Evolutionary conservation across 495 filamentous ascomycete genomes (phyloP).

Genomic region (Aspergillus affinis): DNA sequence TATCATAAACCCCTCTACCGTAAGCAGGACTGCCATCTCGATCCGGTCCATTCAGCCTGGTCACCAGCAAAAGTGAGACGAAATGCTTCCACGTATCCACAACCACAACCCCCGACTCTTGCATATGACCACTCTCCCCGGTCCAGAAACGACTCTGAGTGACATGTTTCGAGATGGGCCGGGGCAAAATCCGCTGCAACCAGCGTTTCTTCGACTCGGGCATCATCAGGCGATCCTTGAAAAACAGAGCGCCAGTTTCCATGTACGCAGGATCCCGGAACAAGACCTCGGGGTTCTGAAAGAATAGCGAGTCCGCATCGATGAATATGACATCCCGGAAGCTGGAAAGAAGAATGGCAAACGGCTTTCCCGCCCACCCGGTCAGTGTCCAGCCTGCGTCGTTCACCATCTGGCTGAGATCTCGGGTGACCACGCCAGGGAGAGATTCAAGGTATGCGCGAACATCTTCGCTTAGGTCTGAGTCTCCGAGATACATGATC

Average conservation of each 20-base stretch:
- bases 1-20: conserved; percentile 25
- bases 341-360: conserved; percentile 47
- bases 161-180: conserved; percentile 19
- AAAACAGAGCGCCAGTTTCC: conserved; percentile 37
- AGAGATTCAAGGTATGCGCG: conserved; percentile 17
- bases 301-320: conserved; percentile 48
- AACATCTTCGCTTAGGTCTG: conserved; percentile 26
- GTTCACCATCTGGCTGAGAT: conserved; percentile 23
- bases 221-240: conserved; percentile 38
- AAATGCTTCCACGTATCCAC: conserved; percentile 30
- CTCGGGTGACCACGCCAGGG: conserved; percentile 22
- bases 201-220: conserved; percentile 21
- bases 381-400: conserved; percentile 23
- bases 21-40: conserved; percentile 20
- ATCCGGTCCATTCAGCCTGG: conserved; percentile 31
- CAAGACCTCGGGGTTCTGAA: conserved; percentile 39
- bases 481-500: conserved; percentile 38
- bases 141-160: conserved; percentile 23
- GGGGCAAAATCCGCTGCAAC: conserved; percentile 21
- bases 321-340: conserved; percentile 53
- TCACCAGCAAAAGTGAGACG: conserved; percentile 26
- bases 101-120: conserved; percentile 32
- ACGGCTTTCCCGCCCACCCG: conserved; percentile 38
- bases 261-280: conserved; percentile 33
- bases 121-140: conserved; percentile 27